phyloP scores from a whole-genome alignment of 371 early-diverging fungal genomes.

The Mucor circinelloides region DNA sequence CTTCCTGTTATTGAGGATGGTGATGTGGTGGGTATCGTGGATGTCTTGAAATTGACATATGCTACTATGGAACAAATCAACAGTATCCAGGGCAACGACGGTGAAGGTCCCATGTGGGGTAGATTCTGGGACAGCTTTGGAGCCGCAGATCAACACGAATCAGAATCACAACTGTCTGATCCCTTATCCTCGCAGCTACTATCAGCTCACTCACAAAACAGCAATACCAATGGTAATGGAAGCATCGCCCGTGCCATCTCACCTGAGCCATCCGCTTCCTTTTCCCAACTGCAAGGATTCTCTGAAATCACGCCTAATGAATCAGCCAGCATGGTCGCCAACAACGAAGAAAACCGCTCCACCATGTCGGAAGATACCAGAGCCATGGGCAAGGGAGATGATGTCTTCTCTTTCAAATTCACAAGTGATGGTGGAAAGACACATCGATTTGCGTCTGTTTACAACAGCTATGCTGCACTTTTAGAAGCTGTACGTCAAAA shows the following conservation, averaged over 20 bases:
- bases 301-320: slow-evolving; percentile 55
- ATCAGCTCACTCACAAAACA: slow-evolving; percentile 18
- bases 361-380: slow-evolving; percentile 46
- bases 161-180: slow-evolving; percentile 43
- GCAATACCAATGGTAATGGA: neutral
- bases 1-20: slow-evolving; percentile 81
- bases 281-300: slow-evolving; percentile 37
- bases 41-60: slow-evolving; percentile 88
- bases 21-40: slow-evolving; percentile 81
- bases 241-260: slow-evolving; percentile 26
- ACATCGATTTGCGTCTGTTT: slow-evolving; percentile 36
- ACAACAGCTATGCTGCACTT: slow-evolving; percentile 26
- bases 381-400: slow-evolving; percentile 10
- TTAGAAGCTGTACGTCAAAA: slow-evolving; percentile 42
- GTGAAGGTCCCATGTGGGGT: slow-evolving; percentile 53
- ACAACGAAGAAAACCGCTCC: slow-evolving; percentile 48
- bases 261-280: slow-evolving; percentile 44
- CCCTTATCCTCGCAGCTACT: slow-evolving; percentile 29
- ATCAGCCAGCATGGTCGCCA: slow-evolving; percentile 51
- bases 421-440: slow-evolving; percentile 33
- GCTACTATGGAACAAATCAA: slow-evolving; percentile 65
- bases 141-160: slow-evolving; percentile 33
- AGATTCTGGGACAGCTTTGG: slow-evolving; percentile 58
- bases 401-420: slow-evolving; percentile 48
- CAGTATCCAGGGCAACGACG: slow-evolving; percentile 43